Evolutionary conservation across 2,329 filamentous ascomycete species (phyloP).

Genomic region (Phialocephala sp.): DNA sequence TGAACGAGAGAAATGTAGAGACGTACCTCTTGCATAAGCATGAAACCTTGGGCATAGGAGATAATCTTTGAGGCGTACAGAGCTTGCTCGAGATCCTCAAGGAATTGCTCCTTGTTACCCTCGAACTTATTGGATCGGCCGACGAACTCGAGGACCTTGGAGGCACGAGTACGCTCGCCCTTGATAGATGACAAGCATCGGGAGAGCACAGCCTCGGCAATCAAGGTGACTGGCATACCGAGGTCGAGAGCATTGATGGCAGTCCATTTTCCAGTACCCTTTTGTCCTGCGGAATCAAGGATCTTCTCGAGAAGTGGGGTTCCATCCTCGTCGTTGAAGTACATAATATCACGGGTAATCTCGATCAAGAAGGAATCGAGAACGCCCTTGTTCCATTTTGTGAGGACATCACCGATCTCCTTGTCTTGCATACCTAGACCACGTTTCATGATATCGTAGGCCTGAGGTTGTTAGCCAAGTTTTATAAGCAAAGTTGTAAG

Average conservation of each 20-base stretch:
- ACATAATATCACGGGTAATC: conserved; percentile 98
- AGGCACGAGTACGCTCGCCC: conserved; percentile 85
- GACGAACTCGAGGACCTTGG: conserved; percentile 73
- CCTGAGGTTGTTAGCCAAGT: conserved; percentile 58
- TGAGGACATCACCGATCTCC: conserved; percentile 94
- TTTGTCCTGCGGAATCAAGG: conserved; percentile 96
- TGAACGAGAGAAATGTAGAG: too few relatives aligned
- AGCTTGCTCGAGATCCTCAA: conserved; percentile 97
- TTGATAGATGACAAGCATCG: conserved; percentile 95
- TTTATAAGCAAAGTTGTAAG: not conserved
- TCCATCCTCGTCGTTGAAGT: conserved; percentile 96
- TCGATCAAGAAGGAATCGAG: conserved; percentile 99
- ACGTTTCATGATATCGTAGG: conserved; percentile 99
- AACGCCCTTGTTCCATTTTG: conserved; percentile 98
- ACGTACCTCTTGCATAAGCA: conserved; percentile 97
- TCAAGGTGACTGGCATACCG: conserved; percentile 97
- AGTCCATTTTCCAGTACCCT: conserved; percentile 99
- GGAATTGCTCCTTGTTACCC: conserved; percentile 90
- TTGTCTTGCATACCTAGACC: conserved; percentile 86
- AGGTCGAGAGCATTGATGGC: conserved; percentile 98
- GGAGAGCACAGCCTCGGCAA: conserved; percentile 94
- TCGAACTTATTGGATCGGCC: conserved; percentile 82
- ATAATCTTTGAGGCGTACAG: conserved; percentile 99
- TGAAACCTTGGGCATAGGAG: conserved; percentile 99
- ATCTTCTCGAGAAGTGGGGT: conserved; percentile 97